phyloP scores from a whole-genome alignment of 768 basidiomycete species.

The Boletus reticulatus region DNA sequence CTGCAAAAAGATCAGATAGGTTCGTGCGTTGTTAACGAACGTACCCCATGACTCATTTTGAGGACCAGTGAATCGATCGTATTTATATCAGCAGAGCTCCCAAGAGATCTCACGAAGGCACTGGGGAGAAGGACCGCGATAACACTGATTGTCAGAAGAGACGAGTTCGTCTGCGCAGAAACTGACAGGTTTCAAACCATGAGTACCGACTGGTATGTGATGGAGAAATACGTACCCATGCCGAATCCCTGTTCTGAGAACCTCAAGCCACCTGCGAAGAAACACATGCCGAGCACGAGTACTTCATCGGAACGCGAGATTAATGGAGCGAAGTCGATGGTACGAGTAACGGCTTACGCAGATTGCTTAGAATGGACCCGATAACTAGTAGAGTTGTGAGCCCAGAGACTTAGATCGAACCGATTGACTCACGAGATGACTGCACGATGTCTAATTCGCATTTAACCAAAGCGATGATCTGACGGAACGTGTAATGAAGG shows the following conservation, averaged over 20 bases:
- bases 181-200: slow-evolving; percentile 36
- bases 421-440: slow-evolving; percentile 56
- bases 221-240: slow-evolving; percentile 44
- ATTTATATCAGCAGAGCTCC: slow-evolving; percentile 10
- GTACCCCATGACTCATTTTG: slow-evolving; percentile 74
- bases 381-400: slow-evolving; percentile 50
- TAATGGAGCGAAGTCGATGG: not conserved
- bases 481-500: not conserved
- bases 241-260: slow-evolving; percentile 82
- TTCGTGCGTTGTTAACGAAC: slow-evolving; percentile 17
- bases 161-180: slow-evolving; percentile 71
- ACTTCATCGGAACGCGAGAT: slow-evolving; percentile 40
- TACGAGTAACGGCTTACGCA: slow-evolving; percentile 39
- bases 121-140: slow-evolving; percentile 76
- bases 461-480: slow-evolving; percentile 81
- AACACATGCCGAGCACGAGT: slow-evolving; percentile 81
- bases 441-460: slow-evolving; percentile 83
- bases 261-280: slow-evolving; percentile 75
- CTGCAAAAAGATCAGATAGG: slow-evolving; percentile 33
- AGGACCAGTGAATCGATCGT: slow-evolving; percentile 50
- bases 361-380: slow-evolving; percentile 79
- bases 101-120: slow-evolving; percentile 68
- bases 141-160: slow-evolving; percentile 72
- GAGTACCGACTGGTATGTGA: not conserved
- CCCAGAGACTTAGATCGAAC: not conserved